Evolutionary conservation across 345 rosid species (phyloP), one percentile per base, ranked within the genome.

Genomic region (Adansonia digitata): DNA sequence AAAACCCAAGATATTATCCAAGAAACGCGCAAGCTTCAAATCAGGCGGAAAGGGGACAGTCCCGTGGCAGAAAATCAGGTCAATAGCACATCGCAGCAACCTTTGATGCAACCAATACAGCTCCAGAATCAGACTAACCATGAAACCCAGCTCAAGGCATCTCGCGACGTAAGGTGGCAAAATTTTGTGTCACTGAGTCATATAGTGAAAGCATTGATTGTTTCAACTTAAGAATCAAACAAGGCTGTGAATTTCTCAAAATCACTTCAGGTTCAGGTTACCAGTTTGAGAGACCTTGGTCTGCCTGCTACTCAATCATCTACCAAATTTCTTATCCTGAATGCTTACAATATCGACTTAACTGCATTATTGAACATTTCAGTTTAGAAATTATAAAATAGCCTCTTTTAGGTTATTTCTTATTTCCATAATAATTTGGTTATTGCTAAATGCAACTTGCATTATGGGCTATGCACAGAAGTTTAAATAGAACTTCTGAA

Each of bases 151-250:
- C 89, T 96, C 84, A 93, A 93, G 91, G 99, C 98, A 74, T 93
- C 99, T 72, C 98, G 99, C 80, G 98, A 96, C 78, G 98, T 96
- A 85, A 90, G 97, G 89, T 86, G 89, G 82, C 91, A 85, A 82
- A 48, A 42, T 85, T 78, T 85, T 75, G 85, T 83, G 73, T 73
- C 63, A 82, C 64, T 68, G 75, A 82, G 76, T 85, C 75, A 78
- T 72, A 8, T 73, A 77, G 71, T 75, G 53, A 67, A 55, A 48
- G 1, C 75, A 52, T 73, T 56, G 55, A 56, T 62, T 56, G 5
- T 35, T 37, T n/a, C 48, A 62, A 11, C 52, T 49, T 73, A 43
- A 57, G 68, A 46, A 43, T 57, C 27, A 46, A 71, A 22, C 45
- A 27, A 40, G 67, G 37, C 62, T 72, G 12, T 7, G 29, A 60